These are phyloP conservation scores for Phaeotremella fagi DNA, from an alignment of 768 basidiomycete species.

Conservation along the genomic window DNA sequence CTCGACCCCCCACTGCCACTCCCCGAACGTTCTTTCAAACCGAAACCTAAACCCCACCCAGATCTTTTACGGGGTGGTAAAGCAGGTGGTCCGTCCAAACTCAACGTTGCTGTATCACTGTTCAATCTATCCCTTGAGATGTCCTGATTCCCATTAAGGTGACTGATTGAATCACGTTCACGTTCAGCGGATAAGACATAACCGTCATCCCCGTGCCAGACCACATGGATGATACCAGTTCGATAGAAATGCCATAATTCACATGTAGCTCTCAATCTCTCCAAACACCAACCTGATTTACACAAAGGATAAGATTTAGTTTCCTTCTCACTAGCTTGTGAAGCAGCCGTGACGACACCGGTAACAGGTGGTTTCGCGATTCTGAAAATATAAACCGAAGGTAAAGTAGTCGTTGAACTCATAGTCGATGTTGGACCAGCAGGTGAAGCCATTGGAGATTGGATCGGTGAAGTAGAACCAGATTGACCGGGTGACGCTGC, in stretches of 20 bases:
- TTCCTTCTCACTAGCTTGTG: constrained; percentile 22
- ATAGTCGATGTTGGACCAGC: no score
- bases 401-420: constrained; percentile 3
- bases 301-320: constrained; percentile 66
- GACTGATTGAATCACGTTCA: no score
- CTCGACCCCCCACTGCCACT: constrained; percentile 20
- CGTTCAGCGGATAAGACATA: constrained; percentile 12
- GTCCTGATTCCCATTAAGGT: background rate
- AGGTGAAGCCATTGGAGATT: constrained; percentile 31
- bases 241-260: constrained; percentile 85
- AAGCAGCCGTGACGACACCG: constrained; percentile 3
- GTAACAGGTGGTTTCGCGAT: constrained; percentile 29
- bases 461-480: constrained; percentile 20
- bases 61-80: constrained; percentile 20
- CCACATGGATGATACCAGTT: constrained; percentile 70
- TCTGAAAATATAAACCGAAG: constrained; percentile 48
- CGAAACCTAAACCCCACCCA: constrained; percentile 39
- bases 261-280: constrained; percentile 77
- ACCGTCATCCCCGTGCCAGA: constrained; percentile 75
- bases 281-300: constrained; percentile 76
- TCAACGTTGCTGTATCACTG: background rate
- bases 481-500: constrained; percentile 27
- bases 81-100: constrained; percentile 2
- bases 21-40: constrained; percentile 10
- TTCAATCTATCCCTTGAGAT: background rate